Evolutionary conservation across 2,329 filamentous ascomycete species (phyloP).

Genomic region (Claviceps capensis): DNA sequence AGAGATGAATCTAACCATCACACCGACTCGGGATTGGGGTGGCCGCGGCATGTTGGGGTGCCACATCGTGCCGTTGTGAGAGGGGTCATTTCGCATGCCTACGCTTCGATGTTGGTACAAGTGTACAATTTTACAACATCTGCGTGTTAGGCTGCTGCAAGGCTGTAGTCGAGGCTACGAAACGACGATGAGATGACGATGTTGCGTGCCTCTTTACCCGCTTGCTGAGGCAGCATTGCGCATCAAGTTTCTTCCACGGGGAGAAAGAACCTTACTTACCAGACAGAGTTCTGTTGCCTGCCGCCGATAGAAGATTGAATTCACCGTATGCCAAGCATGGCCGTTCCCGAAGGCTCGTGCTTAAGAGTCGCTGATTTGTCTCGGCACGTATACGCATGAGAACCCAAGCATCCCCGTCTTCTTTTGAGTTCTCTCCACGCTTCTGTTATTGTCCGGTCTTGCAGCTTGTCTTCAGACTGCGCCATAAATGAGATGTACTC

Average conservation of each 20-base stretch:
- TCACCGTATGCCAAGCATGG: background rate
- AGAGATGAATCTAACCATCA: constrained; percentile 59
- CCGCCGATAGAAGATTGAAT: background rate
- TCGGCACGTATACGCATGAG: background rate
- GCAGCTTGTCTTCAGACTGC: background rate
- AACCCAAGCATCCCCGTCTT: background rate
- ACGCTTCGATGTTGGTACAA: constrained; percentile 1
- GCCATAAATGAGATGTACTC: no score
- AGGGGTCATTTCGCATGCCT: background rate
- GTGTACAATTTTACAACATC: background rate
- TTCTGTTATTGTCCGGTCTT: background rate
- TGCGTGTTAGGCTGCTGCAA: background rate
- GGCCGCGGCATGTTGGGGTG: constrained; percentile 82
- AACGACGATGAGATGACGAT: background rate
- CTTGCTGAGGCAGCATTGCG: background rate
- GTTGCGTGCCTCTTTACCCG: background rate
- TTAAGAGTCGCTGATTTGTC: background rate
- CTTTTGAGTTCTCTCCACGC: background rate
- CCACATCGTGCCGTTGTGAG: constrained; percentile 65
- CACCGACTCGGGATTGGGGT: constrained; percentile 72
- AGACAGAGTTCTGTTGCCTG: background rate
- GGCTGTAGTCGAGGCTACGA: background rate
- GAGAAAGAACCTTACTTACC: background rate
- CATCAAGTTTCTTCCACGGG: background rate
- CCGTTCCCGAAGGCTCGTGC: background rate